Base-by-base conservation (phyloP, 1,284 basidiomycete genomes). In the Pterulicium gracile region DNA sequence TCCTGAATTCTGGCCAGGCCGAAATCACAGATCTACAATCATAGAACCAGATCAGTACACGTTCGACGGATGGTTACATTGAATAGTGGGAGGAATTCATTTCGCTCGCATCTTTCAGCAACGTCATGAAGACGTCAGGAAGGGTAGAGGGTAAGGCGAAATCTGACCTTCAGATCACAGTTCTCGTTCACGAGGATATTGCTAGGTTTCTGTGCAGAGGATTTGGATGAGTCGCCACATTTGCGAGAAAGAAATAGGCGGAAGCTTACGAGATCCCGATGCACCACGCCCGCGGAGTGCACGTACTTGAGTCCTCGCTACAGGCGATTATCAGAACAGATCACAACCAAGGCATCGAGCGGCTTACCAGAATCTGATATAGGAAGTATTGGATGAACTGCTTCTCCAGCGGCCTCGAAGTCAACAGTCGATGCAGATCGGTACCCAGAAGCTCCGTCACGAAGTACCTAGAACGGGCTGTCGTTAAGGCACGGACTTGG, bases 101-200 rank as follows among this genome's bases (percentile, higher is more conserved):
- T n/a, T n/a, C n/a, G n/a, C n/a, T n/a, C n/a, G n/a, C n/a, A n/a
- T n/a, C n/a, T n/a, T n/a, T n/a, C 27, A n/a, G 27, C n/a, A n/a
- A 32, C 27, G 27, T 32, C 27, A 10, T n/a, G 27, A 32, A 10
- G 27, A 32, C 27, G 27, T 32, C 27, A 10, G 27, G 7, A n/a
- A n/a, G 27, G 7, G 27, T 32, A 32, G 21, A 15, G 46, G 15
- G 17, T 14, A 32, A 19, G 19, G 32, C 34, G 21, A 41, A 34
- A 35, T 55, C 67, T 23, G 44, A 76, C 80, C 72, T 90, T 92
- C 58, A 99, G 75, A 67, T 99, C 96, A 63, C 96, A 99, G 65
- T 98, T 98, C 69, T 98, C 95, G 62, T 99, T 99, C 57, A 99
- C 94, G 55, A 99, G 86, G 59, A 99, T 98, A 68, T 99, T 99